Conservation (phyloP, 2,329 filamentous ascomycete genomes). For the Sarocladium kiliense region DNA sequence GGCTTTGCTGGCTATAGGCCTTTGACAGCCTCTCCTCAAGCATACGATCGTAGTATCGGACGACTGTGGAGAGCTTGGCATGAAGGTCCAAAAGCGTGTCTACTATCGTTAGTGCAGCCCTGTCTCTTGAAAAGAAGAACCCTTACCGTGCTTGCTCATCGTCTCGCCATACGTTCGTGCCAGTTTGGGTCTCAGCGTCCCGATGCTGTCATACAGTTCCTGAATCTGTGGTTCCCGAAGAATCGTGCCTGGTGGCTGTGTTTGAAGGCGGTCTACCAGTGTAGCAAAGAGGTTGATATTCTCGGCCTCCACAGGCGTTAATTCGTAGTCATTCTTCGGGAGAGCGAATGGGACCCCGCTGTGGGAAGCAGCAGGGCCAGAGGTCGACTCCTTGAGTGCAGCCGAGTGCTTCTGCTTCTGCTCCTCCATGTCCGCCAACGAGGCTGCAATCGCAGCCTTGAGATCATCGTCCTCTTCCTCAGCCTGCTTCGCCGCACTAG, state of each 20-base stretch:
- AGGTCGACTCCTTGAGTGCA: constrained; percentile 73
- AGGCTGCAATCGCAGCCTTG: constrained; percentile 92
- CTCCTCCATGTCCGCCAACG: constrained; percentile 93
- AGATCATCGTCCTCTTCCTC: constrained; percentile 92
- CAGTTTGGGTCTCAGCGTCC: constrained; percentile 85
- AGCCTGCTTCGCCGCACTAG: constrained; percentile 37
- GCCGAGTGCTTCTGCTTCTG: constrained; percentile 90
- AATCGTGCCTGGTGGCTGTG: constrained; percentile 92
- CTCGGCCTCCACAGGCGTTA: constrained; percentile 89
- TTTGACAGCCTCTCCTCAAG: constrained; percentile 90
- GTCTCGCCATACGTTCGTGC: constrained; percentile 96
- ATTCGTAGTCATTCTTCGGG: constrained; percentile 89
- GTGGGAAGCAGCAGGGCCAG: constrained; percentile 40
- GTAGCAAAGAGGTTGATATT: constrained; percentile 97
- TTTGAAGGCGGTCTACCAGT: constrained; percentile 87
- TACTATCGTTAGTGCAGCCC: constrained; percentile 28
- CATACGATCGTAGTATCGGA: constrained; percentile 97
- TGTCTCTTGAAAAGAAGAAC: background rate
- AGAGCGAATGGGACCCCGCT: constrained; percentile 36
- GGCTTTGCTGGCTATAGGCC: constrained; percentile 78
- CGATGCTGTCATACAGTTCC: constrained; percentile 95
- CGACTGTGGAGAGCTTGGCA: constrained; percentile 90
- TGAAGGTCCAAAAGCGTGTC: constrained; percentile 92
- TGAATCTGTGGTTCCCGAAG: constrained; percentile 96
- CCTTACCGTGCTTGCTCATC: constrained; percentile 95